Conservation (phyloP, 352 stramenopile species). For the Pythium plurisporium region DNA sequence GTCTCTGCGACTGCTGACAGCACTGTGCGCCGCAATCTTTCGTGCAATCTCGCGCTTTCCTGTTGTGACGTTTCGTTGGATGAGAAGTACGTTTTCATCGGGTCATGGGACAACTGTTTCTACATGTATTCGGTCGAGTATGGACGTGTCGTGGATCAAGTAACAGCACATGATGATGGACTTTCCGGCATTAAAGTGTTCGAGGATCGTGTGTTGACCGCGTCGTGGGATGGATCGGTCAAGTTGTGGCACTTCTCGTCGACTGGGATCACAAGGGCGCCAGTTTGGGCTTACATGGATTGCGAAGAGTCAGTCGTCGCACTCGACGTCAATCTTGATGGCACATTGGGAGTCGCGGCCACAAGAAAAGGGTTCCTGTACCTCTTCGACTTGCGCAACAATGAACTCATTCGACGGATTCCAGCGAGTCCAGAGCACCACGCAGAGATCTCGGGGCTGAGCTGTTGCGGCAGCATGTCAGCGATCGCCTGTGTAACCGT, state of each 20-base stretch:
- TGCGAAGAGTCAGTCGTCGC: conserved; percentile 66
- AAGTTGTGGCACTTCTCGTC: conserved; percentile 79
- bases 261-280: conserved; percentile 55
- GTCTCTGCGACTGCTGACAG: conserved; percentile 64
- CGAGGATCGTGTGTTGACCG: conserved; percentile 68
- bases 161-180: conserved; percentile 74
- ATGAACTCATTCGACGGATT: conserved; percentile 60
- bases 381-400: conserved; percentile 61
- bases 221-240: conserved; percentile 72
- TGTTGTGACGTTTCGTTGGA: conserved; percentile 76
- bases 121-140: conserved; percentile 88
- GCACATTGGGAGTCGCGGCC: conserved; percentile 47
- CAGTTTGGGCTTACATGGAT: conserved; percentile 68
- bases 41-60: conserved; percentile 72
- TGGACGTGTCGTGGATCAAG: conserved; percentile 74
- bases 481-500: conserved; percentile 59
- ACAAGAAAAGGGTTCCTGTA: conserved; percentile 72
- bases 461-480: conserved; percentile 50
- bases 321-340: conserved; percentile 68
- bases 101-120: conserved; percentile 77
- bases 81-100: conserved; percentile 83
- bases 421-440: conserved; percentile 49
- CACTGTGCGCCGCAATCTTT: conserved; percentile 58
- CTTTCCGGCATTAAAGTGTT: conserved; percentile 73
- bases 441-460: conserved; percentile 54